phyloP scores from a whole-genome alignment of 1,284 basidiomycete species.

The Rugosomyces carneus region DNA sequence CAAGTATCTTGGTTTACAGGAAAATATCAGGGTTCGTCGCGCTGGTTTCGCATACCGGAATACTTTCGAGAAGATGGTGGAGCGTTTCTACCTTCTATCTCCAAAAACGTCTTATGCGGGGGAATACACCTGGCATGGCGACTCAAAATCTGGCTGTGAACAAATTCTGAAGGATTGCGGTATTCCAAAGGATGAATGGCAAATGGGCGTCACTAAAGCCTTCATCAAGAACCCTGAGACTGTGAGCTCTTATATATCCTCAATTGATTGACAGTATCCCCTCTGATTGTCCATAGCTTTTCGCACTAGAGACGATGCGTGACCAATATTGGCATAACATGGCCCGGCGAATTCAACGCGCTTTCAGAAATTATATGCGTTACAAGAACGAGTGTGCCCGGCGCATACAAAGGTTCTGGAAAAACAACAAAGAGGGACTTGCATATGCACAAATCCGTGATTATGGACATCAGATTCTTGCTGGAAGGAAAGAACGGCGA shows the following conservation, averaged over 20 bases:
- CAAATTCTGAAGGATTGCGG: conserved; percentile 92
- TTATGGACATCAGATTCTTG: conserved; percentile 91
- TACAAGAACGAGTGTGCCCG: conserved; percentile 94
- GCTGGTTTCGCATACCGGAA: conserved; percentile 98
- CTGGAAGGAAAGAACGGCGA: conserved; percentile 88
- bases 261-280: not conserved
- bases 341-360: conserved; percentile 94
- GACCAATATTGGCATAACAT: conserved; percentile 99
- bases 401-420: conserved; percentile 98
- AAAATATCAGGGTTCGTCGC: conserved; percentile 96
- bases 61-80: conserved; percentile 98
- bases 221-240: conserved; percentile 99
- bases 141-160: conserved; percentile 88
- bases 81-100: conserved; percentile 94
- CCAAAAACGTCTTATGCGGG: conserved; percentile 96
- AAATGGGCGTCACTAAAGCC: conserved; percentile 98
- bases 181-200: conserved; percentile 96
- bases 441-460: conserved; percentile 88
- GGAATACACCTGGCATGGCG: conserved; percentile 96
- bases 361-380: conserved; percentile 92
- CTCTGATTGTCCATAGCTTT: conserved; percentile 53
- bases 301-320: conserved; percentile 97
- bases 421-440: conserved; percentile 92
- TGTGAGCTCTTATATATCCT: conserved; percentile 38
- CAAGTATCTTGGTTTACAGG: conserved; percentile 97